Evolutionary conservation across 2,329 filamentous ascomycete species (phyloP).

Genomic region (Volutella citrinella): DNA sequence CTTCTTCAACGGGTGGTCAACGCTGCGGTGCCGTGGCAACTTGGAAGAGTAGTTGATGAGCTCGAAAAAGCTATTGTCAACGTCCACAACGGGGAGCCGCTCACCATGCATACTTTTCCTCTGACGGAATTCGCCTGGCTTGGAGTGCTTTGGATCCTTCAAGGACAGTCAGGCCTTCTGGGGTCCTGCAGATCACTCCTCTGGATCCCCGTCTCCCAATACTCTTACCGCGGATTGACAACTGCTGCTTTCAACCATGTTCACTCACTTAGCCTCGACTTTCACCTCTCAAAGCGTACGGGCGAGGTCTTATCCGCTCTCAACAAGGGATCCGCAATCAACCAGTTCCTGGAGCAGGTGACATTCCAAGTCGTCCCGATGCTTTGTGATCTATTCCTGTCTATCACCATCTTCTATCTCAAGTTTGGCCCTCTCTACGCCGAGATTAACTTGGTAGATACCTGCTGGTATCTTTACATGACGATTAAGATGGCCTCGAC

Average conservation of each 20-base stretch:
- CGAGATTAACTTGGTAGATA: conserved; percentile 83
- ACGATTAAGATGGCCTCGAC: conserved; percentile 96
- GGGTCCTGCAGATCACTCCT: conserved; percentile 78
- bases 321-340: conserved; percentile 94
- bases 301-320: conserved; percentile 93
- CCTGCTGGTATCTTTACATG: conserved; percentile 94
- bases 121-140: conserved; percentile 34
- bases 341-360: conserved; percentile 92
- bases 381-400: conserved; percentile 83
- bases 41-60: conserved; percentile 74
- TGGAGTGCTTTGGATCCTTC: conserved; percentile 76
- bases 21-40: conserved; percentile 77
- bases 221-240: conserved; percentile 91
- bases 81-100: conserved; percentile 37
- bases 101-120: conserved; percentile 34
- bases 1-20: conserved; percentile 81
- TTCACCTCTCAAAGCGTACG: conserved; percentile 94
- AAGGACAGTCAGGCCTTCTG: conserved; percentile 84
- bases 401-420: conserved; percentile 73
- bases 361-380: conserved; percentile 96
- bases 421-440: conserved; percentile 69
- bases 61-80: conserved; percentile 55
- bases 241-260: conserved; percentile 97
- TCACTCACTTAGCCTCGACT: conserved; percentile 90
- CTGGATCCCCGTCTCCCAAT: conserved; percentile 96